These are phyloP conservation scores for Colletotrichum sublineola DNA, from an alignment of 2,329 filamentous ascomycete species.

Conservation along the genomic window DNA sequence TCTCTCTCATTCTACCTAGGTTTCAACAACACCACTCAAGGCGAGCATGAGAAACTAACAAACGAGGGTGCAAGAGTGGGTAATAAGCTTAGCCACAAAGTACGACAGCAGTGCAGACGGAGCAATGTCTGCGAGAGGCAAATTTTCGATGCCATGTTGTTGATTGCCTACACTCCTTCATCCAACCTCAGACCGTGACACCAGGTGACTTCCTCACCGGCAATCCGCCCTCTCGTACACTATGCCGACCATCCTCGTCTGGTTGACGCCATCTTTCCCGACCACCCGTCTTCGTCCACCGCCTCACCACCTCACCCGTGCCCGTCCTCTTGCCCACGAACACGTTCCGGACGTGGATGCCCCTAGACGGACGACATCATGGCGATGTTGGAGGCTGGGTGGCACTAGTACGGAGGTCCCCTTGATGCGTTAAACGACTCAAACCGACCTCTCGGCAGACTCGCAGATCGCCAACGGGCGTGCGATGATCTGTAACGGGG, in stretches of 20 bases:
- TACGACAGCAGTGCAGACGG: neutral
- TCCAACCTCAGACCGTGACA: neutral
- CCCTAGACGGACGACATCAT: too few relatives aligned
- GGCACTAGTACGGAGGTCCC: too few relatives aligned
- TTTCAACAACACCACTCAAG: neutral
- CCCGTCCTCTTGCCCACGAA: too few relatives aligned
- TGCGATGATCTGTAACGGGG: too few relatives aligned
- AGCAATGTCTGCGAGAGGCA: neutral
- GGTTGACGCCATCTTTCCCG: conserved; percentile 57
- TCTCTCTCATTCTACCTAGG: neutral
- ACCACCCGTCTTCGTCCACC: conserved; percentile 49
- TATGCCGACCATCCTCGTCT: conserved; percentile 62
- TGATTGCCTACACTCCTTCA: neutral
- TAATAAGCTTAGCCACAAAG: neutral
- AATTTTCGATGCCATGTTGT: neutral
- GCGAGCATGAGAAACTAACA: neutral
- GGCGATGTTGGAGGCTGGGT: too few relatives aligned
- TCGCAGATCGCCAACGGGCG: too few relatives aligned
- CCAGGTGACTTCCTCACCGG: conserved; percentile 42
- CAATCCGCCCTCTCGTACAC: conserved; percentile 53
- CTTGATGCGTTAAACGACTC: too few relatives aligned
- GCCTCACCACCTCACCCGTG: conserved; percentile 36
- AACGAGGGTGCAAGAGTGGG: neutral
- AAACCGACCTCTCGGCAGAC: too few relatives aligned
- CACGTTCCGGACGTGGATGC: too few relatives aligned